Percentiles rank a stretch among this genome's conserved stretches.
phyloP scores from a whole-genome alignment of 306 rosid species.

The Cucumis sativus region DNA sequence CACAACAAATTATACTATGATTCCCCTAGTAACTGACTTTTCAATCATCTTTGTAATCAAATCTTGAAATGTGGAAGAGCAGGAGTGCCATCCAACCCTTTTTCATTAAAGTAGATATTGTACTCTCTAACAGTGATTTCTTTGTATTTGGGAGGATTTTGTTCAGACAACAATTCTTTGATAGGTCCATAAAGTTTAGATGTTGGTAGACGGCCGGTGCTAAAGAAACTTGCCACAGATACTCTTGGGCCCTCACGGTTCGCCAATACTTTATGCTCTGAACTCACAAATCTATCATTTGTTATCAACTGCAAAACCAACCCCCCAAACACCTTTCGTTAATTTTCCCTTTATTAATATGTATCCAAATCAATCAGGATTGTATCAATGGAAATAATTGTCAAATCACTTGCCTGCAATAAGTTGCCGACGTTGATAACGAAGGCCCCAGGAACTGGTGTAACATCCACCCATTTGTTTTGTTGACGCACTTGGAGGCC shows the following conservation, averaged over 20 bases:
- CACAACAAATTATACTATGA: too few relatives aligned
- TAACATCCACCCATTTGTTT: slow-evolving; percentile 25
- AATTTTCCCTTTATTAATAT: too few relatives aligned
- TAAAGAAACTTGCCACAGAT: slow-evolving; percentile 9
- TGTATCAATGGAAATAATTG: too few relatives aligned
- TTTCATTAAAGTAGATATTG: not conserved
- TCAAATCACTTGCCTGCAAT: slow-evolving; percentile 15
- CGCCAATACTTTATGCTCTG: slow-evolving; percentile 14
- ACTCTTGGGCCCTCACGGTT: slow-evolving; percentile 14
- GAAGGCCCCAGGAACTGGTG: slow-evolving; percentile 15
- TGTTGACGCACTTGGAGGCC: slow-evolving; percentile 23
- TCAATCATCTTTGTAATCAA: not conserved
- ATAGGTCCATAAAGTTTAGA: slow-evolving; percentile 35
- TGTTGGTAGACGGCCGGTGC: not conserved
- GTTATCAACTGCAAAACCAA: slow-evolving; percentile 12
- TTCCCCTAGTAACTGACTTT: too few relatives aligned
- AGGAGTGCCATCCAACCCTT: slow-evolving; percentile 29
- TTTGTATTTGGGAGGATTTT: slow-evolving; percentile 28
- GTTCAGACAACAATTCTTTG: slow-evolving; percentile 39
- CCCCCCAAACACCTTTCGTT: too few relatives aligned
- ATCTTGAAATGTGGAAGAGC: slow-evolving; percentile 24
- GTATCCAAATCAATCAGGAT: not conserved
- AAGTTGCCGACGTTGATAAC: slow-evolving; percentile 23
- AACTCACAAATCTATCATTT: slow-evolving; percentile 18
- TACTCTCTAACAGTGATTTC: slow-evolving; percentile 18